Evolutionary conservation across 2,329 filamentous ascomycete genomes (phyloP).

Genomic region (Rhynchosporium secalis): DNA sequence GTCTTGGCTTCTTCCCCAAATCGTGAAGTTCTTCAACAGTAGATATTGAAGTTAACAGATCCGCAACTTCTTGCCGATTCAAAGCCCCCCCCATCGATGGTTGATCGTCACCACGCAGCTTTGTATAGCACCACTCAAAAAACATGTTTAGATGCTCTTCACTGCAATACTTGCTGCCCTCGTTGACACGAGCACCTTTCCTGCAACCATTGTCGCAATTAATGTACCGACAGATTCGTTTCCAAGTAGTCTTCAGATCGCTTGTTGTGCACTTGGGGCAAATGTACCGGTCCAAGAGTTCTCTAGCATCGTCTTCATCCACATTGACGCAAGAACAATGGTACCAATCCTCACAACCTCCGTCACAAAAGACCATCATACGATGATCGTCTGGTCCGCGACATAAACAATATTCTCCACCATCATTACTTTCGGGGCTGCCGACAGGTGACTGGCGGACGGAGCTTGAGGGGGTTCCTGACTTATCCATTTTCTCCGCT

Average conservation of each 20-base stretch:
- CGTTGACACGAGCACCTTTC: slow-evolving; percentile 35
- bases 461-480: slow-evolving; percentile 19
- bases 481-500: slow-evolving; percentile 12
- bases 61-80: slow-evolving; percentile 31
- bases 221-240: slow-evolving; percentile 37
- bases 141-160: slow-evolving; percentile 34
- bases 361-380: slow-evolving; percentile 41
- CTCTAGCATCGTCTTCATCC: slow-evolving; percentile 35
- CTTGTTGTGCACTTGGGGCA: slow-evolving; percentile 36
- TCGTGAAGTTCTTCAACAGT: slow-evolving; percentile 29
- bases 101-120: slow-evolving; percentile 27
- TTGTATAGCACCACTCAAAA: slow-evolving; percentile 26
- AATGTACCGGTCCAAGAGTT: slow-evolving; percentile 39
- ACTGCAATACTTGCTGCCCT: slow-evolving; percentile 39
- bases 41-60: slow-evolving; percentile 27
- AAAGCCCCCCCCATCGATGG: slow-evolving; percentile 37
- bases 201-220: slow-evolving; percentile 33
- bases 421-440: slow-evolving; percentile 36
- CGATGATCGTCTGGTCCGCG: slow-evolving; percentile 39
- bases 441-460: slow-evolving; percentile 19
- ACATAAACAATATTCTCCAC: slow-evolving; percentile 39
- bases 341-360: slow-evolving; percentile 40
- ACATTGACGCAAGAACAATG: slow-evolving; percentile 39
- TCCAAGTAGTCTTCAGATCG: slow-evolving; percentile 35
- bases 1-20: slow-evolving; percentile 36